Evolutionary conservation across 192 early-diverging fungal species (phyloP).

Genomic region (Neocallimastix lanati): DNA sequence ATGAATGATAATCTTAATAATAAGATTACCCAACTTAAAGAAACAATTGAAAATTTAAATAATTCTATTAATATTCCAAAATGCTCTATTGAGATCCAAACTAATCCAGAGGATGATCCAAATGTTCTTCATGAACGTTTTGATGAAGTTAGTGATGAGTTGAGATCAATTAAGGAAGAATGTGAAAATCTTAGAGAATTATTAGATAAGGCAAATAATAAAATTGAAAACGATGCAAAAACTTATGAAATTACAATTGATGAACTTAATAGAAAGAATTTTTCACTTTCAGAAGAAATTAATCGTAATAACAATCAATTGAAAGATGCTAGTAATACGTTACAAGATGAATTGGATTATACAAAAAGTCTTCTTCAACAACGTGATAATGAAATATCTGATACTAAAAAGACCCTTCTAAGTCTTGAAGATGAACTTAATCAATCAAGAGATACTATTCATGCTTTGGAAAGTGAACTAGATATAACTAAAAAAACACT

Average conservation of each 20-base stretch:
- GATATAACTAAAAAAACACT: not conserved
- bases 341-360: not conserved
- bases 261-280: not conserved
- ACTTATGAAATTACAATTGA: not conserved
- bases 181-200: not conserved
- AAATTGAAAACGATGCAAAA: not conserved
- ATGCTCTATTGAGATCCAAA: not conserved
- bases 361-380: not conserved
- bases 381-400: not conserved
- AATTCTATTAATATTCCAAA: not conserved
- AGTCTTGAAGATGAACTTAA: not conserved
- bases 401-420: not conserved
- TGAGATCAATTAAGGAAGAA: not conserved
- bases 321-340: not conserved
- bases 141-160: not conserved
- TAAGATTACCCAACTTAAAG: not conserved
- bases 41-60: not conserved
- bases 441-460: not conserved
- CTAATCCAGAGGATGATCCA: not conserved
- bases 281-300: not conserved
- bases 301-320: not conserved
- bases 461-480: not conserved
- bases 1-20: not conserved
- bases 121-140: not conserved
- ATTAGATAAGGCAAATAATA: not conserved